Percentiles rank a stretch among this genome's conserved stretches.
phyloP scores from a whole-genome alignment of 2,329 filamentous ascomycete species.

The Claviceps pazoutovae region DNA sequence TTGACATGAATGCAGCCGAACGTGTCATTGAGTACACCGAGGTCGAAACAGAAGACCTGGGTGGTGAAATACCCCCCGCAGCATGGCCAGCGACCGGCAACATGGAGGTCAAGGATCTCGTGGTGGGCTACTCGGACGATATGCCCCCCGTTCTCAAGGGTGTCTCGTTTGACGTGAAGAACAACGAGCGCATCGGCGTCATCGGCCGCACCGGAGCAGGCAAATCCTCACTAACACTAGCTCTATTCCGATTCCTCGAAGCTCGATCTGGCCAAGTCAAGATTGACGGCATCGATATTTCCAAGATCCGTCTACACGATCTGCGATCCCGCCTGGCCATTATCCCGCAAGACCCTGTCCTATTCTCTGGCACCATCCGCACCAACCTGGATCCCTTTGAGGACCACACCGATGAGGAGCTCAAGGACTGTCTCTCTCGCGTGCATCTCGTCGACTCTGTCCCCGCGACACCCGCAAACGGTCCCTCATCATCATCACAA shows the following conservation, averaged over 20 bases:
- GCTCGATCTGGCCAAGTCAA: slow-evolving; percentile 48
- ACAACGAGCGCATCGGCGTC: slow-evolving; percentile 59
- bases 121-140: slow-evolving; percentile 57
- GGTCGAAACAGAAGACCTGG: slow-evolving; percentile 51
- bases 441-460: slow-evolving; percentile 49
- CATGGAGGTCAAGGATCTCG: slow-evolving; percentile 59
- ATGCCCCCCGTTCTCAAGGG: slow-evolving; percentile 57
- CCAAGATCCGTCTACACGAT: slow-evolving; percentile 54
- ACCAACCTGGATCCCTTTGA: slow-evolving; percentile 67
- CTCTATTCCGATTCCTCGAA: slow-evolving; percentile 66
- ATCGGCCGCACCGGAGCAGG: slow-evolving; percentile 67
- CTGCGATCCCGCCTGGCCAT: slow-evolving; percentile 64
- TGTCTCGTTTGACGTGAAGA: slow-evolving; percentile 50
- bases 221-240: slow-evolving; percentile 62
- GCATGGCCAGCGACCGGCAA: slow-evolving; percentile 63
- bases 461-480: slow-evolving; percentile 23
- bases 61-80: slow-evolving; percentile 46
- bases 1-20: slow-evolving; percentile 69
- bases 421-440: slow-evolving; percentile 54
- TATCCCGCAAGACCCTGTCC: slow-evolving; percentile 66
- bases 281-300: slow-evolving; percentile 64
- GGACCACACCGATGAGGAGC: slow-evolving; percentile 52
- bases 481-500: slow-evolving; percentile 17
- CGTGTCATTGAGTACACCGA: slow-evolving; percentile 62
- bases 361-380: slow-evolving; percentile 67